These are phyloP conservation scores for Didymosphaeria variabile DNA, from an alignment of 2,329 filamentous ascomycete genomes.

Conservation along the genomic window DNA sequence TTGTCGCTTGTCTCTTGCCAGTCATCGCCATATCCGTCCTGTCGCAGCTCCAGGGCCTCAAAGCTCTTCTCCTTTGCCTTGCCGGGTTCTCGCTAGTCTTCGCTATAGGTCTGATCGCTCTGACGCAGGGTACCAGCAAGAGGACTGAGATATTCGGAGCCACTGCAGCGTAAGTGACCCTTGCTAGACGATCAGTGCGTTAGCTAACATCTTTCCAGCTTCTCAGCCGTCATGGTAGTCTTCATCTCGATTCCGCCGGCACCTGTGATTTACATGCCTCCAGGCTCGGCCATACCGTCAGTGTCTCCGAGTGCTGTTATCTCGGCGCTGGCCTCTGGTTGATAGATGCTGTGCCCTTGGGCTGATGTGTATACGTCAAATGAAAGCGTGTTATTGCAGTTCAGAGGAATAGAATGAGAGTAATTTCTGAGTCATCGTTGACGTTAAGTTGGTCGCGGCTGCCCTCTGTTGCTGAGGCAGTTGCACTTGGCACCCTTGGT, in stretches of 20 bases:
- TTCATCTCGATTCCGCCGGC: slow-evolving; percentile 21
- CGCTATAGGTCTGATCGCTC: slow-evolving; percentile 16
- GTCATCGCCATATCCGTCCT: slow-evolving; percentile 22
- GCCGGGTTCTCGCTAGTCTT: slow-evolving; percentile 22
- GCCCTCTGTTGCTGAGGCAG: background rate
- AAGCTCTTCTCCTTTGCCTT: slow-evolving; percentile 17
- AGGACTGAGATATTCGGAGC: slow-evolving; percentile 20
- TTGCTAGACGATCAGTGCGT: background rate
- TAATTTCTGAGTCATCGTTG: background rate
- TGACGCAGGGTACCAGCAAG: slow-evolving; percentile 17
- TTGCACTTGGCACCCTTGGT: background rate
- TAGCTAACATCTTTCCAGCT: slow-evolving; percentile 14
- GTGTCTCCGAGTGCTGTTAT: slow-evolving; percentile 8
- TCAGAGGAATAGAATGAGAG: background rate
- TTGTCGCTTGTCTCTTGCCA: slow-evolving; percentile 22
- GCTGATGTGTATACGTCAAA: background rate
- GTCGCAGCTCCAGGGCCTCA: slow-evolving; percentile 19
- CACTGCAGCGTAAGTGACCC: slow-evolving; percentile 21
- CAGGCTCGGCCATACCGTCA: slow-evolving; percentile 6
- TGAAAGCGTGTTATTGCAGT: background rate
- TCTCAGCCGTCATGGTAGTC: slow-evolving; percentile 23
- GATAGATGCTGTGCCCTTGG: background rate
- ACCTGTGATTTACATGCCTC: slow-evolving; percentile 12
- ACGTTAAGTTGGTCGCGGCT: background rate
- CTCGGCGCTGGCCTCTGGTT: background rate